phyloP scores from a whole-genome alignment of 163 green algal genomes.

The Scenedesmus sp. region DNA sequence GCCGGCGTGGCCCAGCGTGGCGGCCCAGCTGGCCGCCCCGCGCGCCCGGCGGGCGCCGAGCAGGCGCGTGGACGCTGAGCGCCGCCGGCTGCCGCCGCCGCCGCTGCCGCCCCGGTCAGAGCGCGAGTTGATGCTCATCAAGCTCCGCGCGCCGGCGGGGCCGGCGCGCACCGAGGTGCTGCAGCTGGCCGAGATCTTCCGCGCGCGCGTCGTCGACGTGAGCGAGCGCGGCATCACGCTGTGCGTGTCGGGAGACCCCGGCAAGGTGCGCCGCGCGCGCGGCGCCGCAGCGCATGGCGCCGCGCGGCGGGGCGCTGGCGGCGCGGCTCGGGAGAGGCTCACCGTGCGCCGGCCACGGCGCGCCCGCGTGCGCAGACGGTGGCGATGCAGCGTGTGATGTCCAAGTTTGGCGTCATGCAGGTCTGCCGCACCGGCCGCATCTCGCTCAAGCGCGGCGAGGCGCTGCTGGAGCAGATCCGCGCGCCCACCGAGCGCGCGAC shows the following conservation, averaged over 20 bases:
- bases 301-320: too few species aligned
- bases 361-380: too few species aligned
- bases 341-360: not conserved
- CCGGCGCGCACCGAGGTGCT: constrained; percentile 86
- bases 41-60: too few species aligned
- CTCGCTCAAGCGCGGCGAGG: constrained; percentile 83
- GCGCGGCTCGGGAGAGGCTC: too few species aligned
- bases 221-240: constrained; percentile 82
- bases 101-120: too few species aligned
- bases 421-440: constrained; percentile 92
- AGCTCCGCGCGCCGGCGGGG: constrained; percentile 77
- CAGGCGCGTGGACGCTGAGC: too few species aligned
- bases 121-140: constrained; percentile 96
- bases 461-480: constrained; percentile 58
- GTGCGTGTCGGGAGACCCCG: constrained; percentile 88
- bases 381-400: constrained; percentile 82
- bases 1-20: too few species aligned
- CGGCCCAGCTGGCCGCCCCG: too few species aligned
- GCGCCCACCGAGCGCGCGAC: constrained; percentile 8
- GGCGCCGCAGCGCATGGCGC: not conserved
- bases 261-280: constrained; percentile 90
- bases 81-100: too few species aligned
- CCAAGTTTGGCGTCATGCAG: constrained; percentile 91
- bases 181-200: constrained; percentile 93
- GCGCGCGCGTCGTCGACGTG: constrained; percentile 93